A percentile compares a stretch with the other conserved stretches of the same genome.
Evolutionary conservation across 306 rosid genomes (phyloP).

Genomic region (Urtica urens): DNA sequence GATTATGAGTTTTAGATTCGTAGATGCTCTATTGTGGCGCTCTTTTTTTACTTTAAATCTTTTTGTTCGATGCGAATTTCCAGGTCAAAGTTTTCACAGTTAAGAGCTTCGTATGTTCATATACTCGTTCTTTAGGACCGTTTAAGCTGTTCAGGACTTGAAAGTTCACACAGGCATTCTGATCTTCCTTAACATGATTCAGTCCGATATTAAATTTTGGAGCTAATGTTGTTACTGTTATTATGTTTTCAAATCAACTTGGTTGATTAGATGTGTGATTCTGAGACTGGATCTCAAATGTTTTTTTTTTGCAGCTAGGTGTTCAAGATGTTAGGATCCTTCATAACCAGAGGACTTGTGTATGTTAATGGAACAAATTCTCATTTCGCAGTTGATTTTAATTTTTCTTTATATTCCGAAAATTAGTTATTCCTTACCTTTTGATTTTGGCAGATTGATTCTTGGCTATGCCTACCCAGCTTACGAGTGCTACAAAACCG

Average conservation of each 20-base stretch:
- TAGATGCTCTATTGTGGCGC: neutral
- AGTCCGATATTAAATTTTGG: too few species aligned
- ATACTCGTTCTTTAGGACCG: too few species aligned
- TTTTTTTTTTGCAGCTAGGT: constrained; percentile 27
- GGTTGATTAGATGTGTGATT: neutral
- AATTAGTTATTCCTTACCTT: neutral
- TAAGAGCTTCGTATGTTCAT: too few species aligned
- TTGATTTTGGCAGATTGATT: constrained; percentile 48
- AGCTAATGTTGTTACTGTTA: neutral
- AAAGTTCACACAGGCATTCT: too few species aligned
- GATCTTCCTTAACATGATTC: too few species aligned
- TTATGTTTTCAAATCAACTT: neutral
- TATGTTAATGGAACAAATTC: constrained; percentile 25
- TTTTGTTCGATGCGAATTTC: neutral
- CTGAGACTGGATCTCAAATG: neutral
- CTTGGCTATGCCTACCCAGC: constrained; percentile 94
- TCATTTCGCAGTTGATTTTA: constrained; percentile 5
- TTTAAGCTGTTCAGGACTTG: too few species aligned
- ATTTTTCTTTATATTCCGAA: constrained; percentile 5
- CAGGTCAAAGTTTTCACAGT: too few species aligned
- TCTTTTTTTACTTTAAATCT: neutral
- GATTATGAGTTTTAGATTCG: neutral
- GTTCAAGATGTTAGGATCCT: constrained; percentile 74
- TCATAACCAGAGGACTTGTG: constrained; percentile 77
- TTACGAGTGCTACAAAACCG: constrained; percentile 82